A percentile compares a stretch with the other conserved stretches of the same genome.
Evolutionary conservation across 176 grass and related monocot genomes (phyloP).

Genomic region (Triticum aestivum): DNA sequence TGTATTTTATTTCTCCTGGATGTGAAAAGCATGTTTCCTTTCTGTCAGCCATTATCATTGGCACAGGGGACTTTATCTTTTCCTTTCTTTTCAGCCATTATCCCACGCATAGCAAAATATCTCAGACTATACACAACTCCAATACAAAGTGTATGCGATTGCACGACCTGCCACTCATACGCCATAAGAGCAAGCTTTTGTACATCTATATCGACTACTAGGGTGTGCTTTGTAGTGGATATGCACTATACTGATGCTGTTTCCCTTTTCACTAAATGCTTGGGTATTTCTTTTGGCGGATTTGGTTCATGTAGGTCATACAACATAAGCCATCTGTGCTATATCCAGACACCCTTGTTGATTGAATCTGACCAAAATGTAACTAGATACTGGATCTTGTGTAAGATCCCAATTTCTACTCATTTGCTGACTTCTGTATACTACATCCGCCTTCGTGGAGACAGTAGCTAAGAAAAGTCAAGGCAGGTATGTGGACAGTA

Average conservation of each 20-base stretch:
- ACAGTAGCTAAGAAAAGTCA: neutral
- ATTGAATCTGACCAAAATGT: neutral
- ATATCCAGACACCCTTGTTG: neutral
- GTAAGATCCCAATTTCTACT: neutral
- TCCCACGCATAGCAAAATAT: neutral
- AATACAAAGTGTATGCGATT: neutral
- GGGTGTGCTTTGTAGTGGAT: neutral
- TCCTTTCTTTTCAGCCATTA: slow-evolving; percentile 29
- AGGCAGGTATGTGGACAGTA: slow-evolving; percentile 18
- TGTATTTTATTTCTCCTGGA: slow-evolving; percentile 23
- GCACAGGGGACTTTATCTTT: slow-evolving; percentile 20
- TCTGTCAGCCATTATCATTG: slow-evolving; percentile 33
- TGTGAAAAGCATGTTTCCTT: slow-evolving; percentile 35
- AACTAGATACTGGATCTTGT: slow-evolving; percentile 3
- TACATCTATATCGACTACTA: neutral
- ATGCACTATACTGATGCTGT: neutral
- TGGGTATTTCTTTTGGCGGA: neutral
- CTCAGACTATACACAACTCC: neutral
- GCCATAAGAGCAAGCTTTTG: neutral
- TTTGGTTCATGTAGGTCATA: neutral
- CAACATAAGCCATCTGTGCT: neutral
- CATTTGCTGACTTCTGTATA: neutral
- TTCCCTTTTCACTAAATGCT: neutral
- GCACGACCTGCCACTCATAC: neutral
- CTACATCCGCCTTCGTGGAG: neutral